phyloP scores from a whole-genome alignment of 1,284 basidiomycete genomes.

The Phylloporus sp. region DNA sequence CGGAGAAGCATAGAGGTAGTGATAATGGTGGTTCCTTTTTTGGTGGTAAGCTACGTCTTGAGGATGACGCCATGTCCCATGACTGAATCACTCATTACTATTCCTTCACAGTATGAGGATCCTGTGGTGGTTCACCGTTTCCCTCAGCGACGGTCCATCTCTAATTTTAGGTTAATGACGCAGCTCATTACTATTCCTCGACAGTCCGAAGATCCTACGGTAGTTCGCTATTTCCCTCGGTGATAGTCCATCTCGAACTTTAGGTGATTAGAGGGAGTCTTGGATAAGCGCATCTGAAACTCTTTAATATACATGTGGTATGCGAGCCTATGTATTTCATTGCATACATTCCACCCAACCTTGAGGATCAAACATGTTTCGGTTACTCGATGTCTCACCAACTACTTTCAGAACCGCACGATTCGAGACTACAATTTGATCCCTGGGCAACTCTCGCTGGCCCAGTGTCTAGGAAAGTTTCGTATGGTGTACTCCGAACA shows the following conservation, averaged over 20 bases:
- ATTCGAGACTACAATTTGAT: too few relatives aligned
- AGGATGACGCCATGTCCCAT: not conserved
- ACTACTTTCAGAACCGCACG: too few relatives aligned
- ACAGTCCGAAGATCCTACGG: conserved; percentile 48
- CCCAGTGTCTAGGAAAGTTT: too few relatives aligned
- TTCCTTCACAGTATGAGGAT: conserved; percentile 43
- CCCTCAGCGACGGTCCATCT: conserved; percentile 45
- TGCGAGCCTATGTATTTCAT: too few relatives aligned
- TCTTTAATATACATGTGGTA: not conserved
- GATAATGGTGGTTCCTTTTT: conserved; percentile 36
- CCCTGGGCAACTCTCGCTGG: too few relatives aligned
- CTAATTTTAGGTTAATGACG: conserved; percentile 46
- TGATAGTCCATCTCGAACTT: conserved; percentile 47
- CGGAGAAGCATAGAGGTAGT: conserved; percentile 36
- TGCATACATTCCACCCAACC: too few relatives aligned
- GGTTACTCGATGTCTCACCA: too few relatives aligned
- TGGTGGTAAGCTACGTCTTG: conserved; percentile 39
- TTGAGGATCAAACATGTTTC: too few relatives aligned
- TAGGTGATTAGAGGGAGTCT: conserved; percentile 13
- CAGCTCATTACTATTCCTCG: conserved; percentile 5
- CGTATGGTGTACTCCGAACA: too few relatives aligned
- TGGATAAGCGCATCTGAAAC: not conserved
- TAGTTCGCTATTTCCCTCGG: conserved; percentile 44
- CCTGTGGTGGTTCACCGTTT: conserved; percentile 42
- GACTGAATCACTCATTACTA: not conserved